Base-by-base conservation (phyloP, 176 grass and related monocot species). In the Eragrostis nindensis region DNA sequence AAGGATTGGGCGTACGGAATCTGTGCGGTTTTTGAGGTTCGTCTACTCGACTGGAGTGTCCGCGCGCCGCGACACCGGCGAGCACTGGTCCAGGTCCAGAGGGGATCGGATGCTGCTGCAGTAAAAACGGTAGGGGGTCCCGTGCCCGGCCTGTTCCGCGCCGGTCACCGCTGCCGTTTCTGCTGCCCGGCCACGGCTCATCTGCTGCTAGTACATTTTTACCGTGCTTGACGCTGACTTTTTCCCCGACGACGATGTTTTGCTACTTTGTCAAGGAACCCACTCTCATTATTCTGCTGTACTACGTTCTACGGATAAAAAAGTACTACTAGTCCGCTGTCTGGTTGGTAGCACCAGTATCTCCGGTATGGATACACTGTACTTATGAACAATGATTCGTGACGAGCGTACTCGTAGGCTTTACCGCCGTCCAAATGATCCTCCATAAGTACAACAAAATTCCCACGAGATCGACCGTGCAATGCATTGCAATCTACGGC, bases 401-500 rank as follows among this genome's bases (percentile, higher is more conserved):
- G 46, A 14, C 24, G 17, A 44, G 46, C 44, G 67, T 32, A 11
- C 66, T 18, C 53, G 26, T 25, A 17, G 43, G 43, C 54, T 82
- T 64, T 77, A 36, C 26, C 54, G 36, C 17, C 63, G 54, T 62
- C 56, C 12, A 14, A 83, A 78, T 11, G 44, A 76, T 66, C 21
- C 2, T 21, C 8, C 80, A n/a, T n/a, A n/a, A n/a, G 42, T 55
- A 59, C 66, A 21, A 1, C 8, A 24, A 24, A n/a, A 24, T 71
- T 27, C 18, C 15, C 25, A 16, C 7, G 43, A 70, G 72, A 45
- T 74, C 40, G 38, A 21, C 17, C 74, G 59, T 83, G 80, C 80
- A 66, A n/a, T n/a, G n/a, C n/a, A n/a, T 48, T 73, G 60, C 60
- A 60, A 50, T 43, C 74, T 30, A 77, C 72, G 45, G 43, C 14